phyloP scores from a whole-genome alignment of 1,284 basidiomycete species.

The Stereum hirsutum region DNA sequence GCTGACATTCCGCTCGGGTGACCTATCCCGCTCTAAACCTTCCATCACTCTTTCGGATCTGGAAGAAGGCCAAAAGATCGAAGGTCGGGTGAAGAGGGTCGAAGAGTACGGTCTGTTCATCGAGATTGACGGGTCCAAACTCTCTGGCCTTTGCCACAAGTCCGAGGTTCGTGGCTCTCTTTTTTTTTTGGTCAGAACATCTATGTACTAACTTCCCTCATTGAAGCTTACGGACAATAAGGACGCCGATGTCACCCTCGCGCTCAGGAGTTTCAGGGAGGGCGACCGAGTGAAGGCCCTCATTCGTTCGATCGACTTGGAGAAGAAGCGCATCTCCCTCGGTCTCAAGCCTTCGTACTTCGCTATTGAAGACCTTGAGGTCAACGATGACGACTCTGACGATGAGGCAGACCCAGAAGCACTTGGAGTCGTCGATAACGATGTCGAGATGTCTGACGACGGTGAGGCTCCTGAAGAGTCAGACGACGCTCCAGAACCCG shows the following conservation, averaged over 20 bases:
- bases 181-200: not conserved
- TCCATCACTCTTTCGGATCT: conserved; percentile 49
- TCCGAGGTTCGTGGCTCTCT: conserved; percentile 56
- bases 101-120: conserved; percentile 93
- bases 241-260: conserved; percentile 68
- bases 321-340: conserved; percentile 78
- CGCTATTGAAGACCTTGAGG: conserved; percentile 40
- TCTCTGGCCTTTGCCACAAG: conserved; percentile 92
- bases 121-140: conserved; percentile 72
- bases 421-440: conserved; percentile 20
- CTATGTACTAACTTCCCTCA: not conserved
- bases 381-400: conserved; percentile 21
- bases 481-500: conserved; percentile 8
- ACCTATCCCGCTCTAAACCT: conserved; percentile 34
- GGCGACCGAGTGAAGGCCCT: conserved; percentile 83
- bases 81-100: conserved; percentile 67
- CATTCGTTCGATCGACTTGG: conserved; percentile 62
- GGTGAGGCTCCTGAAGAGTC: conserved; percentile 15
- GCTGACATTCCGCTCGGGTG: conserved; percentile 71
- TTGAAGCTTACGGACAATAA: conserved; percentile 77
- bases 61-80: conserved; percentile 66
- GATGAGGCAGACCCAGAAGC: conserved; percentile 20
- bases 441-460: conserved; percentile 19
- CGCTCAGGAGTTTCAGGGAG: conserved; percentile 77
- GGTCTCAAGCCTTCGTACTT: conserved; percentile 91